phyloP scores from a whole-genome alignment of 371 early-diverging fungal species.

The Mortierella sp. region DNA sequence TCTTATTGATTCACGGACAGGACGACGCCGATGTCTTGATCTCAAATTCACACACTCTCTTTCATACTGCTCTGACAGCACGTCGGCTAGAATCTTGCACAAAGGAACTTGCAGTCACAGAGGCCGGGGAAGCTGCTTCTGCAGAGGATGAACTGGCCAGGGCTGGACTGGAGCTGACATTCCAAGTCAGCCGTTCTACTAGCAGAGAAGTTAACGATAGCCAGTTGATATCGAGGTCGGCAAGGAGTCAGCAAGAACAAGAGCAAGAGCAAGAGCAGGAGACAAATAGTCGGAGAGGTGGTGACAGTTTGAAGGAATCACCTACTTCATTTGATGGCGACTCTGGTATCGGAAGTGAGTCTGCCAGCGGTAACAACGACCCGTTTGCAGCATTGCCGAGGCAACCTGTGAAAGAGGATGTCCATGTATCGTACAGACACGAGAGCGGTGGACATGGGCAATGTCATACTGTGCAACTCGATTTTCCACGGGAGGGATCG shows the following conservation, averaged over 20 bases:
- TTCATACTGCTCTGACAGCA: slow-evolving; percentile 46
- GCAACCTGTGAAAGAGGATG: not conserved
- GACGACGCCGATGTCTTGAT: slow-evolving; percentile 47
- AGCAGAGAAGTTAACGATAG: slow-evolving; percentile 1
- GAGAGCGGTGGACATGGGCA: slow-evolving; percentile 11
- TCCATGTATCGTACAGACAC: not conserved
- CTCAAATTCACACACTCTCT: slow-evolving; percentile 45
- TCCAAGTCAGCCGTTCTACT: slow-evolving; percentile 29
- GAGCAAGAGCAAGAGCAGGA: not conserved
- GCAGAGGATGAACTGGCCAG: slow-evolving; percentile 43
- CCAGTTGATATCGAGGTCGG: not conserved
- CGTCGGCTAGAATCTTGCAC: slow-evolving; percentile 35
- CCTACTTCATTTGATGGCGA: slow-evolving; percentile 9
- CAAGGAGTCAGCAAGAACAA: not conserved
- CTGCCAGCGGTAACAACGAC: slow-evolving; percentile 8
- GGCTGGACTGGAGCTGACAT: slow-evolving; percentile 36
- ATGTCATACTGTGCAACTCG: slow-evolving; percentile 40
- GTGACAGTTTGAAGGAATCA: not conserved
- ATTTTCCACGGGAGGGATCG: slow-evolving; percentile 46
- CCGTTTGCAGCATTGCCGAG: no score
- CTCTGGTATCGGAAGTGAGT: slow-evolving; percentile 25
- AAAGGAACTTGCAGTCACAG: slow-evolving; percentile 37
- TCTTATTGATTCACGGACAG: slow-evolving; percentile 50
- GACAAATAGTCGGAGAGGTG: not conserved
- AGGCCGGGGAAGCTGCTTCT: slow-evolving; percentile 31